Evolutionary conservation across 805 yeast genomes (phyloP).

Genomic region (Lipomyces spencermartinsiae): DNA sequence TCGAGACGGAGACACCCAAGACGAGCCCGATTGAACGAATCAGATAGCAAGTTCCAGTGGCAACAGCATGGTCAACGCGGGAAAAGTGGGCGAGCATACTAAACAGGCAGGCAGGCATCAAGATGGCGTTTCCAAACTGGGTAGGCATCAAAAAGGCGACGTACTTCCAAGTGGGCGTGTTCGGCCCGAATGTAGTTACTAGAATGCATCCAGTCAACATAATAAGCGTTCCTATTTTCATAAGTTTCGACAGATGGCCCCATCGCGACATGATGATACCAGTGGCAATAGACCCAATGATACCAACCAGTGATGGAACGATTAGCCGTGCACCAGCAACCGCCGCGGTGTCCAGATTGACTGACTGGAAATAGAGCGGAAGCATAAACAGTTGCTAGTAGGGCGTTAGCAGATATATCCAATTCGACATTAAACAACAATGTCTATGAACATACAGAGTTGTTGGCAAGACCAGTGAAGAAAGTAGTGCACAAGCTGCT

Average conservation of each 20-base stretch:
- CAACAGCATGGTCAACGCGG: slow-evolving; percentile 72
- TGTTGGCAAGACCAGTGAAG: slow-evolving; percentile 70
- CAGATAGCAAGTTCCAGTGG: slow-evolving; percentile 88
- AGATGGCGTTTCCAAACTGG: slow-evolving; percentile 69
- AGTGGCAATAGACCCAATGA: slow-evolving; percentile 68
- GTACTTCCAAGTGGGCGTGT: slow-evolving; percentile 48
- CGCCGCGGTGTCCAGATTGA: slow-evolving; percentile 58
- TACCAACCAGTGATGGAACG: slow-evolving; percentile 69
- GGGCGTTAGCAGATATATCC: neutral
- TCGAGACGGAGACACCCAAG: slow-evolving; percentile 73
- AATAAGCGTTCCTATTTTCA: slow-evolving; percentile 52
- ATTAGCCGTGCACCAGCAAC: slow-evolving; percentile 59
- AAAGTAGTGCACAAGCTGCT: slow-evolving; percentile 71
- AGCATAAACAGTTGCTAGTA: slow-evolving; percentile 69
- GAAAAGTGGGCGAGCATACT: slow-evolving; percentile 80
- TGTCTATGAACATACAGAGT: slow-evolving; percentile 14
- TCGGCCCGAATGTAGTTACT: slow-evolving; percentile 43
- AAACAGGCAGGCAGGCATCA: slow-evolving; percentile 72
- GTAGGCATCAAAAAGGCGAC: slow-evolving; percentile 56
- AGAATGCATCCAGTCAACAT: slow-evolving; percentile 56
- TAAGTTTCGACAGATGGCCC: slow-evolving; percentile 64
- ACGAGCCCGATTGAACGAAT: slow-evolving; percentile 89
- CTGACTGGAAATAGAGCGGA: slow-evolving; percentile 71
- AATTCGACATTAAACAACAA: neutral
- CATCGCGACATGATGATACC: slow-evolving; percentile 72